Base-by-base conservation (phyloP, 768 basidiomycete species). In the Dioszegia hungarica region DNA sequence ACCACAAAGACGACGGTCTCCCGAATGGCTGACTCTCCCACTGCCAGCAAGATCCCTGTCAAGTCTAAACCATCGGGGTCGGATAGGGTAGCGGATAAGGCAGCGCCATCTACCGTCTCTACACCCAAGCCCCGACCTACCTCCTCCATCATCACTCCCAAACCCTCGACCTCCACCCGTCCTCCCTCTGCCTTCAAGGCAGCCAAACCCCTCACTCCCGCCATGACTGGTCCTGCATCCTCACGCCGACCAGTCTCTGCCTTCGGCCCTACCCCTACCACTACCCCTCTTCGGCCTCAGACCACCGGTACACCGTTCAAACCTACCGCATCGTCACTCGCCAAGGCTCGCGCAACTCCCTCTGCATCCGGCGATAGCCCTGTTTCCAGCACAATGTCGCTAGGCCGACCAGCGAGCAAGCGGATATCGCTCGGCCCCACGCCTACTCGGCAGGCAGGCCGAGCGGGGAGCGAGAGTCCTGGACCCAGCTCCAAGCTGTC, bases 261-360 rank as follows among this genome's bases (percentile, higher is more conserved):
- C 15, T 6, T 38, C 24, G 34, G 36, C 25, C 49, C n/a, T 27
- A 22, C 51, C n/a, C 28, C 57, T 31, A 31, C 24, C 8, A 28
- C 31, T 2, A 49, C 56, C 5, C 66, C 69, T 6, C 61, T 71
- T 12, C 56, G 59, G 48, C 64, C 70, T 0, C 70, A 71, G 12
- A 38, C 68, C n/a, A 71, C 70, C 2, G 70, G 70, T 2, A 71
- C 70, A 3, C 70, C 70, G 0, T 61, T 57, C 1, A 67, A 67
- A 48, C 69, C 66, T 15, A 71, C 69, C 28, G 70, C 70, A 10
- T 66, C 64, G 10, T 61, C 51, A 15, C 46, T 71, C 6, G 70
- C 70, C 5, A 71, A 71, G 57, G 47, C 62, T n/a, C 56, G 66
- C 19, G 56, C 22, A 6, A 51, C 34, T 9, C 49, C 49, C 11